Evolutionary conservation across 1,139 yeast species (phyloP).

Genomic region (Sugiyamaella japonica): DNA sequence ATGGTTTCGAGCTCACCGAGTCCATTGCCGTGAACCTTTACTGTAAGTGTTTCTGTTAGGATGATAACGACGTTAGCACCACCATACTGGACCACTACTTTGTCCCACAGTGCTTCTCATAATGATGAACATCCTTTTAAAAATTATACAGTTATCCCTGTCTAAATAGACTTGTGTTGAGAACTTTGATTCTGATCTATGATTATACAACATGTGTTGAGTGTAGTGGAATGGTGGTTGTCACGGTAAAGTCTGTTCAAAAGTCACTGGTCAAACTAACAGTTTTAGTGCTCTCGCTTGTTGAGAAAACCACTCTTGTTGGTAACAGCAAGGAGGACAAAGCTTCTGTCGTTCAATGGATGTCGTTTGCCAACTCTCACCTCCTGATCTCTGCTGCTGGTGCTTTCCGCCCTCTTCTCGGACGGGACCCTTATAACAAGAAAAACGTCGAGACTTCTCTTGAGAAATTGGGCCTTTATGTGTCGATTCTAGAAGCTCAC

Average conservation of each 20-base stretch:
- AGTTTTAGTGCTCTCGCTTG: constrained; percentile 35
- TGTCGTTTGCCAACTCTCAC: constrained; percentile 79
- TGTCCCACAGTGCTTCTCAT: constrained; percentile 35
- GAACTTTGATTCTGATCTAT: constrained; percentile 40
- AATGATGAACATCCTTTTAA: constrained; percentile 54
- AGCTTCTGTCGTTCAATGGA: constrained; percentile 75
- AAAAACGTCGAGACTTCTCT: constrained; percentile 62
- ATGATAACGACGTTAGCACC: not conserved
- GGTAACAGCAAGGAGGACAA: constrained; percentile 68
- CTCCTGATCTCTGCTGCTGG: constrained; percentile 48
- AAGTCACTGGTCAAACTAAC: too few relatives aligned
- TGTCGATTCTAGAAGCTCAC: constrained; percentile 39
- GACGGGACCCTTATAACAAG: constrained; percentile 74
- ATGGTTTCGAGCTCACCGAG: constrained; percentile 79
- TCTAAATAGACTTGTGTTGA: constrained; percentile 80
- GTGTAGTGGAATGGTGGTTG: constrained; percentile 17
- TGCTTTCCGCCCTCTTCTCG: constrained; percentile 48
- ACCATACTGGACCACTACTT: not conserved
- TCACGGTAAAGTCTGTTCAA: too few relatives aligned
- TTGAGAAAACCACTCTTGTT: constrained; percentile 46
- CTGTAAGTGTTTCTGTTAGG: constrained; percentile 34
- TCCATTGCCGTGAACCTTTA: constrained; percentile 65
- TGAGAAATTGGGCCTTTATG: constrained; percentile 45
- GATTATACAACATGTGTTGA: not conserved
- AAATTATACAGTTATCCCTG: constrained; percentile 83